phyloP scores from a whole-genome alignment of 2,329 filamentous ascomycete genomes.

The Calonectria multiphialidica region DNA sequence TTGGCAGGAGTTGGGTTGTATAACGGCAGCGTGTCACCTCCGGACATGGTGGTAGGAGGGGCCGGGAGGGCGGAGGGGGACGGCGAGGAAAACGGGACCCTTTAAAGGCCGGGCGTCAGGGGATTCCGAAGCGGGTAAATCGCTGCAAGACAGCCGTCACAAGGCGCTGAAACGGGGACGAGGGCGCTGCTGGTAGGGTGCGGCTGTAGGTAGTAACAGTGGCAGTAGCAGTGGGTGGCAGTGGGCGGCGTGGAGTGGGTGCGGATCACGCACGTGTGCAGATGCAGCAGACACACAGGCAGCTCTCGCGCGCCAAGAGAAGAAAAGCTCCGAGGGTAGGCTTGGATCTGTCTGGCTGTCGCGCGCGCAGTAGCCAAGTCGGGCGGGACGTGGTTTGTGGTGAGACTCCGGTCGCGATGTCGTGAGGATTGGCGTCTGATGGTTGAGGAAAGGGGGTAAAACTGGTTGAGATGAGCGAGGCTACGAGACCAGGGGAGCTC shows the following conservation, averaged over 20 bases:
- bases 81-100: constrained; percentile 32
- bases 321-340: neutral
- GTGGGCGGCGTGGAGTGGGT: constrained; percentile 8
- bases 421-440: neutral
- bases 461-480: constrained; percentile 24
- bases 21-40: constrained; percentile 49
- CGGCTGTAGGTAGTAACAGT: neutral
- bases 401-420: constrained; percentile 1
- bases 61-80: constrained; percentile 40
- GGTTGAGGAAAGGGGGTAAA: constrained; percentile 19
- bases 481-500: constrained; percentile 8
- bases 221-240: neutral
- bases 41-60: constrained; percentile 45
- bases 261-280: constrained; percentile 9
- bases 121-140: constrained; percentile 9
- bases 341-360: neutral
- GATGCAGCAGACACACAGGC: neutral
- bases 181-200: neutral
- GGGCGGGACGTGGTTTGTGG: neutral
- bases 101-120: constrained; percentile 29
- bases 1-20: constrained; percentile 44
- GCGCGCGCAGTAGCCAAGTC: constrained; percentile 5
- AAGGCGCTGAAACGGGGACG: constrained; percentile 3
- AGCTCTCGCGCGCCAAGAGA: neutral
- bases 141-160: constrained; percentile 8